These are phyloP conservation scores for Candida hispaniensis DNA, from an alignment of 805 yeast genomes.

Conservation along the genomic window DNA sequence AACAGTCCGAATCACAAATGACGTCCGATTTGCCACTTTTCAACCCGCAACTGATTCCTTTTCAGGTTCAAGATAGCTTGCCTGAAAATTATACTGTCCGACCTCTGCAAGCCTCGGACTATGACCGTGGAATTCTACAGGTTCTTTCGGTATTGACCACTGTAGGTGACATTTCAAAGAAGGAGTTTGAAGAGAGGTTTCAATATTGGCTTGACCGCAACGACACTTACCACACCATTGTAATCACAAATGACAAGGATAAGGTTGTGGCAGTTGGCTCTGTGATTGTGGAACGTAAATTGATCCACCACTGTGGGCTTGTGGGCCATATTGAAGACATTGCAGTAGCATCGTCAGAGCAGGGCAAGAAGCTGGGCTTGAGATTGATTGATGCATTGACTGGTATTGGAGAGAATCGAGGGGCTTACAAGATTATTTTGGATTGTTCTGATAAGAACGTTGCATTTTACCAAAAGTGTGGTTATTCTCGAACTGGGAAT, in stretches of 20 bases:
- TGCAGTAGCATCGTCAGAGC: conserved; percentile 62
- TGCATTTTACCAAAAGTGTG: conserved; percentile 84
- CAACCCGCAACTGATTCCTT: conserved; percentile 24
- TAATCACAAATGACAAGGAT: conserved; percentile 44
- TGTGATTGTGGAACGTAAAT: conserved; percentile 65
- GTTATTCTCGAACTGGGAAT: conserved; percentile 40
- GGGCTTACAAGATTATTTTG: conserved; percentile 80
- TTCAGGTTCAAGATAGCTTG: conserved; percentile 21
- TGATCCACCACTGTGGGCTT: conserved; percentile 69
- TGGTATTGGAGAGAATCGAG: conserved; percentile 43
- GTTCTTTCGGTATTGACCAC: conserved; percentile 63
- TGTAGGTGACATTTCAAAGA: conserved; percentile 58
- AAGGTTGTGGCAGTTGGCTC: conserved; percentile 75
- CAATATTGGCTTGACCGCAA: conserved; percentile 45
- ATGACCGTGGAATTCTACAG: conserved; percentile 47
- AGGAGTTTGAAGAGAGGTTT: conserved; percentile 41
- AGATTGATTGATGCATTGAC: conserved; percentile 53
- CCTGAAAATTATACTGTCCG: conserved; percentile 68
- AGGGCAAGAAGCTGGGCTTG: conserved; percentile 74
- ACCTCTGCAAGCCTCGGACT: conserved; percentile 45
- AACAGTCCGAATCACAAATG: conserved; percentile 1
- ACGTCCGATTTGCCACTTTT: conserved; percentile 20
- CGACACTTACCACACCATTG: conserved; percentile 56
- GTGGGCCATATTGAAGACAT: conserved; percentile 96
- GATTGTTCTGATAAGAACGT: conserved; percentile 82